phyloP scores from a whole-genome alignment of 164 flowering plant species.

The Chimonanthus praecox region DNA sequence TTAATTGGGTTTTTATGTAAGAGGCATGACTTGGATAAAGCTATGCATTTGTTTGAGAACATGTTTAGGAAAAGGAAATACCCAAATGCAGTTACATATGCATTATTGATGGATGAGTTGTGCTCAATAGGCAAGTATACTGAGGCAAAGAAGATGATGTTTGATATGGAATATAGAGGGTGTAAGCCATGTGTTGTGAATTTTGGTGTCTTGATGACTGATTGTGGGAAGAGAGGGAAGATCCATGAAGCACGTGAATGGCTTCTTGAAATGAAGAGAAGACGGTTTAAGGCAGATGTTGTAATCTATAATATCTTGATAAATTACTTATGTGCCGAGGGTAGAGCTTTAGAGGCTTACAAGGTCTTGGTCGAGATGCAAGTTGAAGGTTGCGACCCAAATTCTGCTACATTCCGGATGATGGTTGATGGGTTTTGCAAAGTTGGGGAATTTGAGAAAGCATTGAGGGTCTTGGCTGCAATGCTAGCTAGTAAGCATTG shows the following conservation, averaged over 20 bases:
- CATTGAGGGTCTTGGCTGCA: slow-evolving; percentile 54
- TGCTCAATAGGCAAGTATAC: slow-evolving; percentile 46
- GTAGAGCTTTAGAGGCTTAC: slow-evolving; percentile 56
- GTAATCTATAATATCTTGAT: slow-evolving; percentile 68
- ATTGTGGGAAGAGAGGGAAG: slow-evolving; percentile 64
- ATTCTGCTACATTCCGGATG: slow-evolving; percentile 70
- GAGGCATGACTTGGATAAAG: slow-evolving; percentile 47
- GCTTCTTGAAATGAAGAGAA: slow-evolving; percentile 70
- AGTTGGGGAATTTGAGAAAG: slow-evolving; percentile 52
- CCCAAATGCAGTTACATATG: slow-evolving; percentile 68
- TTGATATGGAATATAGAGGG: slow-evolving; percentile 89
- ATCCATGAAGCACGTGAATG: slow-evolving; percentile 61
- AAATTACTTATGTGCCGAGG: slow-evolving; percentile 54
- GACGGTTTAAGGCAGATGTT: slow-evolving; percentile 65
- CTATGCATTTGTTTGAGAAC: slow-evolving; percentile 47
- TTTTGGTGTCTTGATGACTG: slow-evolving; percentile 77
- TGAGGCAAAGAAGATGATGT: slow-evolving; percentile 83
- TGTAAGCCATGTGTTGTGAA: slow-evolving; percentile 57
- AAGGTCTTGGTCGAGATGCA: slow-evolving; percentile 74
- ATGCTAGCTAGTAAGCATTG: slow-evolving; percentile 57
- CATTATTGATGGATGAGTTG: slow-evolving; percentile 76
- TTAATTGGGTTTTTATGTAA: slow-evolving; percentile 57
- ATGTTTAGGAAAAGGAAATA: slow-evolving; percentile 47
- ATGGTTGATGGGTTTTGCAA: slow-evolving; percentile 82
- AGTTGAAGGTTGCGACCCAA: slow-evolving; percentile 63